A percentile compares a stretch with the other conserved stretches of the same genome.
Conservation (phyloP, 805 yeast genomes). For the Nakazawaea ishiwadae region DNA sequence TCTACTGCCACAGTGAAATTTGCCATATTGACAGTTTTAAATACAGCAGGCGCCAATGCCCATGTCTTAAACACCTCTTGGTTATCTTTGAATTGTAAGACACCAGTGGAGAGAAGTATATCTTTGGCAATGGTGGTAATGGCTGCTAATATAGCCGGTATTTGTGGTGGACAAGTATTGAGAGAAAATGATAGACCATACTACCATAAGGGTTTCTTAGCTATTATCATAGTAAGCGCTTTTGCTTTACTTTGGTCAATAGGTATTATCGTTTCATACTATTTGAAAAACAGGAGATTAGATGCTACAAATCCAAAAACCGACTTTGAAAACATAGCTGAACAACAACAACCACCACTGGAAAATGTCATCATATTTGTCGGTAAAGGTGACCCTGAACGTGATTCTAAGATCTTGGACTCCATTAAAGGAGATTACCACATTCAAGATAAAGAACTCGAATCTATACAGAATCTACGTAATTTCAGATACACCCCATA, state of each 20-base stretch:
- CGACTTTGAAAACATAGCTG: not conserved
- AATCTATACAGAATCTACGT: not conserved
- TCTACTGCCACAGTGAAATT: slow-evolving; percentile 2
- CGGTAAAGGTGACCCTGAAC: slow-evolving; percentile 6
- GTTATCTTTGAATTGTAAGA: slow-evolving; percentile 14
- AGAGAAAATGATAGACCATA: slow-evolving; percentile 16
- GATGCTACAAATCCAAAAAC: not conserved
- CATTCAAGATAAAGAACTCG: slow-evolving; percentile 4
- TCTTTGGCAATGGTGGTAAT: slow-evolving; percentile 16
- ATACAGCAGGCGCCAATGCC: not conserved
- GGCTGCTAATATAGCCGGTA: slow-evolving; percentile 18
- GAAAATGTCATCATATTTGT: slow-evolving; percentile 2
- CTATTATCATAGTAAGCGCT: slow-evolving; percentile 9
- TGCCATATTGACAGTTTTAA: slow-evolving; percentile 6
- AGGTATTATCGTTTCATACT: not conserved
- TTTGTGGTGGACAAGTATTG: slow-evolving; percentile 17
- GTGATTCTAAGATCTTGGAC: not conserved
- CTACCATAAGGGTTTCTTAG: slow-evolving; percentile 14
- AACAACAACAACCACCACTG: not conserved
- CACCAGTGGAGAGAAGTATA: slow-evolving; percentile 15
- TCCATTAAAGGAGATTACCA: slow-evolving; percentile 3
- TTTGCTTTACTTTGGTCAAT: slow-evolving; percentile 15
- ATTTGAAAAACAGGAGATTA: not conserved
- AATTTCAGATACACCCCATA: slow-evolving; percentile 2
- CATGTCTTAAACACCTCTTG: slow-evolving; percentile 17